Conservation (phyloP, 73 alveolate species). For the Tetrahymena thermophila region DNA sequence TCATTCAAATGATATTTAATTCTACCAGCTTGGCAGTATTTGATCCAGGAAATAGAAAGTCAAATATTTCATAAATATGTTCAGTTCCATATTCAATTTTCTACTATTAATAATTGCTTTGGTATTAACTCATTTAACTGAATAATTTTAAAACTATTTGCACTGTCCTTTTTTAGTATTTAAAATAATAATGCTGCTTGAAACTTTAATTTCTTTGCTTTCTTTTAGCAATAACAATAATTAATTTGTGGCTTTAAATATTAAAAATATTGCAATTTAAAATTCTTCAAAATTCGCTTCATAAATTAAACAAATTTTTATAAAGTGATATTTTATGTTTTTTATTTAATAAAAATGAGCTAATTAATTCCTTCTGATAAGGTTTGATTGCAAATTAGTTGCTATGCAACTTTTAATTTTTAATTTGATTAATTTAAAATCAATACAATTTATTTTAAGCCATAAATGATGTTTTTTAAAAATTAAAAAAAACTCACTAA, state of each 20-base stretch:
- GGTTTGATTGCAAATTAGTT: too few relatives aligned
- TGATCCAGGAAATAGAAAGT: conserved; percentile 30
- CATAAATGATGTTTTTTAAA: background rate
- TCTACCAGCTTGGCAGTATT: conserved; percentile 26
- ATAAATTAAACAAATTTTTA: too few relatives aligned
- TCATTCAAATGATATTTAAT: background rate
- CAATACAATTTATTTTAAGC: background rate
- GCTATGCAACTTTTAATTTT: too few relatives aligned
- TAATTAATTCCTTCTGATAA: too few relatives aligned
- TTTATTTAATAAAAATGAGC: too few relatives aligned
- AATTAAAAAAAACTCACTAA: too few relatives aligned
- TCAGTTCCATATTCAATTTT: background rate
- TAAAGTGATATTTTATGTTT: too few relatives aligned
- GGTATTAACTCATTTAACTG: background rate
- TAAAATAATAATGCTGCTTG: background rate
- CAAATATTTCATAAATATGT: conserved; percentile 4
- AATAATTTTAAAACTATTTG: background rate
- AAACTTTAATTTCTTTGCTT: background rate
- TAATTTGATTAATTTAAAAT: too few relatives aligned
- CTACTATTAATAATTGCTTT: background rate
- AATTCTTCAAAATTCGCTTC: too few relatives aligned
- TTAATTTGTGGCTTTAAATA: too few relatives aligned
- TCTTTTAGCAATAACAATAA: too few relatives aligned
- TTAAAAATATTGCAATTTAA: too few relatives aligned
- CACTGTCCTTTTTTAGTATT: background rate